A percentile compares a stretch with the other conserved stretches of the same genome.
These are phyloP conservation scores for Maudiozyma saulgeensis DNA, from an alignment of 805 yeast species.

Conservation along the genomic window DNA sequence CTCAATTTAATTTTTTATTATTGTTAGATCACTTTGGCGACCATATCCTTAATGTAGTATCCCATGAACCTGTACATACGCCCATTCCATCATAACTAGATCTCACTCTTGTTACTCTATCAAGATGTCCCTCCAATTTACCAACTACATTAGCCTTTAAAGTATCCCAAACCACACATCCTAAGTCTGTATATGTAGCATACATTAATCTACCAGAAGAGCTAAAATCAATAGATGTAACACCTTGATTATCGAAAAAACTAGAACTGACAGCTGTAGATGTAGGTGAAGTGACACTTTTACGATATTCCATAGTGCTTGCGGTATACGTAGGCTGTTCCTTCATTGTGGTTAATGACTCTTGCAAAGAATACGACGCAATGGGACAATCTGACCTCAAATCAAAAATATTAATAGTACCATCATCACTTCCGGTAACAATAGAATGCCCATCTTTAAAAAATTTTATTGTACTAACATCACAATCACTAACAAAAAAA, in stretches of 20 bases:
- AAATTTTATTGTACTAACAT: conserved; percentile 52
- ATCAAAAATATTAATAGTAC: conserved; percentile 60
- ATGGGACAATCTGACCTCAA: conserved; percentile 67
- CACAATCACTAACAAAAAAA: conserved; percentile 49
- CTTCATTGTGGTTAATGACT: conserved; percentile 8
- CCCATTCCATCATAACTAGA: conserved; percentile 69
- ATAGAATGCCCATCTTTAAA: conserved; percentile 67
- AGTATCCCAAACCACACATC: conserved; percentile 71
- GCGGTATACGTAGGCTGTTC: conserved; percentile 15
- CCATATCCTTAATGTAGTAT: conserved; percentile 63
- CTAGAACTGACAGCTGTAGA: conserved; percentile 13
- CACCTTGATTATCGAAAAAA: conserved; percentile 53
- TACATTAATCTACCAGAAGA: conserved; percentile 65
- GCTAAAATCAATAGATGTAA: conserved; percentile 64
- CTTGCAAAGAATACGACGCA: conserved; percentile 35
- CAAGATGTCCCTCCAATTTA: conserved; percentile 53
- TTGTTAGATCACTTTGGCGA: conserved; percentile 24
- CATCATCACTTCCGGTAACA: conserved; percentile 73
- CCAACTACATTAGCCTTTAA: conserved; percentile 59
- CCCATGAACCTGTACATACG: conserved; percentile 76
- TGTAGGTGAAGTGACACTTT: conserved; percentile 16
- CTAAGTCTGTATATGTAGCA: conserved; percentile 65
- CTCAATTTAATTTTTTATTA: background rate
- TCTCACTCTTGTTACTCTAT: conserved; percentile 51
- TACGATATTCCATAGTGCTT: conserved; percentile 18